Evolutionary conservation across 2,329 filamentous ascomycete genomes (phyloP).

Genomic region (Beauveria asiatica): DNA sequence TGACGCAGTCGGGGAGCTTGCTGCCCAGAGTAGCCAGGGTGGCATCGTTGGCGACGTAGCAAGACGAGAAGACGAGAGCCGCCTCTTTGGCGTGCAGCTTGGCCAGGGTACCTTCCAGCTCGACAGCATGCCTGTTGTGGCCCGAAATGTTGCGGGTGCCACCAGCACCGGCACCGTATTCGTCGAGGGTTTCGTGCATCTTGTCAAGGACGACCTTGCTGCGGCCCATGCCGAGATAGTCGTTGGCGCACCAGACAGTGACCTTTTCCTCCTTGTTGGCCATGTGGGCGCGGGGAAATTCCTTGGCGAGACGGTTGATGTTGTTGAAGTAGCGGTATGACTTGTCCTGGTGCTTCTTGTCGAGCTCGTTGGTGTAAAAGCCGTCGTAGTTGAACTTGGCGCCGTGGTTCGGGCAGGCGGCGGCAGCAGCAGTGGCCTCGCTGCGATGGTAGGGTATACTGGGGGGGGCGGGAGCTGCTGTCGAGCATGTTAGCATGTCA

Average conservation of each 20-base stretch:
- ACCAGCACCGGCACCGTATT: slow-evolving; percentile 89
- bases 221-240: slow-evolving; percentile 96
- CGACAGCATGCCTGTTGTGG: slow-evolving; percentile 90
- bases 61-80: slow-evolving; percentile 91
- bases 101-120: slow-evolving; percentile 72
- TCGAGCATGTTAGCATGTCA: slow-evolving; percentile 6
- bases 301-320: slow-evolving; percentile 94
- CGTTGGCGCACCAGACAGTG: slow-evolving; percentile 98
- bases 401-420: slow-evolving; percentile 16
- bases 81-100: slow-evolving; percentile 87
- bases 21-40: slow-evolving; percentile 94
- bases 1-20: slow-evolving; percentile 92
- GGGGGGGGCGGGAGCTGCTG: slow-evolving; percentile 18
- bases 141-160: slow-evolving; percentile 97
- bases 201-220: slow-evolving; percentile 77
- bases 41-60: slow-evolving; percentile 96
- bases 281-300: slow-evolving; percentile 94
- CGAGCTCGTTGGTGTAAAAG: slow-evolving; percentile 81
- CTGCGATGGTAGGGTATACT: slow-evolving; percentile 17
- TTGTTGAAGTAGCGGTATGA: slow-evolving; percentile 99
- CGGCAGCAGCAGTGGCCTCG: background rate
- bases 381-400: slow-evolving; percentile 78
- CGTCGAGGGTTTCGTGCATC: slow-evolving; percentile 93
- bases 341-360: slow-evolving; percentile 99
- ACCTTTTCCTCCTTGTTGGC: slow-evolving; percentile 73